Percentiles rank a stretch among this genome's conserved stretches.
Conservation (phyloP, 345 rosid species). For the Rhodamnia rubescens region DNA sequence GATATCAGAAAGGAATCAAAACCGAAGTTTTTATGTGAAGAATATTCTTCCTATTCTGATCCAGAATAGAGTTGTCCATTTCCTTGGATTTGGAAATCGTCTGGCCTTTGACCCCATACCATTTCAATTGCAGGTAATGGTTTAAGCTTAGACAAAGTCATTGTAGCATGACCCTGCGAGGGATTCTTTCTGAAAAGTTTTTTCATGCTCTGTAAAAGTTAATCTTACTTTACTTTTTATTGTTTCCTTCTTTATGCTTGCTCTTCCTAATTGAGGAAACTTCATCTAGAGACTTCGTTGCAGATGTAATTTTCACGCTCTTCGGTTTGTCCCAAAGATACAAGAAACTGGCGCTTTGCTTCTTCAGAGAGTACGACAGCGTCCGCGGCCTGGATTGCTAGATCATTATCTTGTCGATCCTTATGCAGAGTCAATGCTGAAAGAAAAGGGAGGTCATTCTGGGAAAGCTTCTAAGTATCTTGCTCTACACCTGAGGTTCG, state of each 20-base stretch:
- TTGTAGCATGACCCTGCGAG: not conserved
- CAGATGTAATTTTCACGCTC: slow-evolving; percentile 92
- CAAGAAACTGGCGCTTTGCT: slow-evolving; percentile 80
- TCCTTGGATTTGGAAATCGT: slow-evolving; percentile 90
- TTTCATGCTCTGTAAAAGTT: not conserved
- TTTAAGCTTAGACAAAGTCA: not conserved
- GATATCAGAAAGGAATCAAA: slow-evolving; percentile 76
- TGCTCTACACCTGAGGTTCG: slow-evolving; percentile 82
- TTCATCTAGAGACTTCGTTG: slow-evolving; percentile 89
- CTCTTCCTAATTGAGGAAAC: slow-evolving; percentile 25
- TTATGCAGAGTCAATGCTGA: slow-evolving; percentile 32
- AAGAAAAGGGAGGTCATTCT: slow-evolving; percentile 19
- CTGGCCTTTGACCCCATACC: slow-evolving; percentile 94
- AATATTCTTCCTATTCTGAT: slow-evolving; percentile 72
- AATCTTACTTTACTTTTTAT: not conserved
- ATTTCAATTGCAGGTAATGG: slow-evolving; percentile 70
- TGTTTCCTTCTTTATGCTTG: slow-evolving; percentile 4
- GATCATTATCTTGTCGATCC: slow-evolving; percentile 74
- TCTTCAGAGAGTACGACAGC: slow-evolving; percentile 54
- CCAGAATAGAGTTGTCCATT: slow-evolving; percentile 70
- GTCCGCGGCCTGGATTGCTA: slow-evolving; percentile 39
- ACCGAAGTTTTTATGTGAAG: slow-evolving; percentile 72
- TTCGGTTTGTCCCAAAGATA: slow-evolving; percentile 66
- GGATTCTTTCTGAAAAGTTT: not conserved
- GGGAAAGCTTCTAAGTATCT: slow-evolving; percentile 62